Evolutionary conservation across 2,329 filamentous ascomycete genomes (phyloP), one percentile per base, ranked within the genome.

Genomic region (Sporothrix euskadiensis): DNA sequence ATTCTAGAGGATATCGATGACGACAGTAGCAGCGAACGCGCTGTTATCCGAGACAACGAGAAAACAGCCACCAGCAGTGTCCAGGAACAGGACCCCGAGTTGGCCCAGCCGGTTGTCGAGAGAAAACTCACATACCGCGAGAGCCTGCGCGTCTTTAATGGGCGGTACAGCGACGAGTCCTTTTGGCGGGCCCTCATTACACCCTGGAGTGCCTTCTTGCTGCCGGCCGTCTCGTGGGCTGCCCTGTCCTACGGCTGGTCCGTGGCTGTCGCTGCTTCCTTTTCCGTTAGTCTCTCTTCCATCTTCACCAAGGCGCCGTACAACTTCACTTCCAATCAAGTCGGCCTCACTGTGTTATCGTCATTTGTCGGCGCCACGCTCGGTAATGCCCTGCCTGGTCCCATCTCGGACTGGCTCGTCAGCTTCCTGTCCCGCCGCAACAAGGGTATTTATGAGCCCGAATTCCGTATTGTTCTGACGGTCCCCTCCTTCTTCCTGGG

Each of bases 361-460:
- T 81, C 83, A 0, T 82, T 84, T 69, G 75, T 84, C 39, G 83
- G 83, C 16, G 81, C 81, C 30, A 75, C 81, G 2, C 49, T 83
- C 7, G 81, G 79, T 26, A 77, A 78, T n/a, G 65, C 82, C 6
- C 73, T 82, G 54, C 77, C 82, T 0, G 80, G 80, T 1, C 76
- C 77, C 0, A 77, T 80, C 10, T 78, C 80, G 9, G 83, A 84
- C 73, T 81, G 80, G 4, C 70, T 83, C 3, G 81, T 81, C 71
- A 80, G 78, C 56, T 82, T 78, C 78, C 79, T 82, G 30, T 80
- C 83, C 16, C 79, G 79, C 72, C 79, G 78, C 71, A 83, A 85
- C 71, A 77, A 78, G 9, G 84, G 84, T 8, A 77, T 85, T 26
- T 85, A 84, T 73, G 81, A 84, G 77, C 85, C 84, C 1, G 84